Percentiles rank a stretch among this genome's conserved stretches.
phyloP scores from a whole-genome alignment of 768 basidiomycete genomes.

The Termitomyces sp. region DNA sequence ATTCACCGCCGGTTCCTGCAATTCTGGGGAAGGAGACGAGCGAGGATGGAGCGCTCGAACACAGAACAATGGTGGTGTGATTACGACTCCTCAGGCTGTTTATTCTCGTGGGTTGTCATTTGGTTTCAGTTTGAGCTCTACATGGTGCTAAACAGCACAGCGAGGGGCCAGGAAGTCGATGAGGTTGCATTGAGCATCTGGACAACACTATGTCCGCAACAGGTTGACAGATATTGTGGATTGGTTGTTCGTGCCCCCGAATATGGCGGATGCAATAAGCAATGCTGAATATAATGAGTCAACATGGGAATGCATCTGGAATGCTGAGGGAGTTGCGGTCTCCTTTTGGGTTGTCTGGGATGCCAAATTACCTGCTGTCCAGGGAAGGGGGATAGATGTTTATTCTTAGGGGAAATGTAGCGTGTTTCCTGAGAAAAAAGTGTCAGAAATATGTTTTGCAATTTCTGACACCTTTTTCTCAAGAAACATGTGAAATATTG shows the following conservation, averaged over 20 bases:
- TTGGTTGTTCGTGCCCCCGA: constrained; percentile 84
- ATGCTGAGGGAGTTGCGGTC: constrained; percentile 84
- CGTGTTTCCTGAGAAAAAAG: no score
- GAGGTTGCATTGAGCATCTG: constrained; percentile 88
- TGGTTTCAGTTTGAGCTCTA: constrained; percentile 82
- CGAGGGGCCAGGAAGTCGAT: constrained; percentile 81
- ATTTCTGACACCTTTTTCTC: no score
- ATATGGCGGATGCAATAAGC: constrained; percentile 88
- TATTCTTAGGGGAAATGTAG: no score
- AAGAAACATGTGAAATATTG: no score
- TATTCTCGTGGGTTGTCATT: constrained; percentile 82
- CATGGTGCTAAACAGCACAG: constrained; percentile 73
- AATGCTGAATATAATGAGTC: constrained; percentile 84
- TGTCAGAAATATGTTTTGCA: no score
- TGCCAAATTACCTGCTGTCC: constrained; percentile 76
- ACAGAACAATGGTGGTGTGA: constrained; percentile 36
- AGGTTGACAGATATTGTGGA: constrained; percentile 82
- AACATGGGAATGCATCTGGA: constrained; percentile 80
- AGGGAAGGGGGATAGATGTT: no score
- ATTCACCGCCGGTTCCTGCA: constrained; percentile 37
- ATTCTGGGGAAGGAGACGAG: constrained; percentile 42
- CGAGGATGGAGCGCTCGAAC: constrained; percentile 27
- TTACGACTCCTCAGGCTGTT: constrained; percentile 45
- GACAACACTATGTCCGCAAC: constrained; percentile 84
- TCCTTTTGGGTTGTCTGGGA: constrained; percentile 79